A percentile compares a stretch with the other conserved stretches of the same genome.
phyloP scores from a whole-genome alignment of 2,329 filamentous ascomycete species.

The Cercospora citrullina region DNA sequence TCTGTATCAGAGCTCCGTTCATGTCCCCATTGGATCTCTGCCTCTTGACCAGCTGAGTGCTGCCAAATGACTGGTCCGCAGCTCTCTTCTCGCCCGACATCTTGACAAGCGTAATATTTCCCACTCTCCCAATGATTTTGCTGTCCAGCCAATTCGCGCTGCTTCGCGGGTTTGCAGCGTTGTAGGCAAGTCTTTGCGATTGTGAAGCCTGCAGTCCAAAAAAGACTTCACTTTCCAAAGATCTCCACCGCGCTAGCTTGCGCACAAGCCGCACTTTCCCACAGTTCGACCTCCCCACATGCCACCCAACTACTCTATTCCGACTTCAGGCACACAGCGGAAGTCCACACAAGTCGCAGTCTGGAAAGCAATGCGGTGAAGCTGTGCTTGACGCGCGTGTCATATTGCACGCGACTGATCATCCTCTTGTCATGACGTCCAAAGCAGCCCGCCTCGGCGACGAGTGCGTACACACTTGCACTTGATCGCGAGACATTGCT shows the following conservation, averaged over 20 bases:
- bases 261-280: background rate
- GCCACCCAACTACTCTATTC: conserved; percentile 3
- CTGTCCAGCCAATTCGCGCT: background rate
- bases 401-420: conserved; percentile 20
- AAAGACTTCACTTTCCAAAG: conserved; percentile 4
- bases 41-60: conserved; percentile 82
- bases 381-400: conserved; percentile 20
- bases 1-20: conserved; percentile 56
- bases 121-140: too few relatives aligned
- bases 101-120: conserved; percentile 23
- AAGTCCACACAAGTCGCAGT: background rate
- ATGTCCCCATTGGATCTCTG: conserved; percentile 70
- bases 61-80: conserved; percentile 78
- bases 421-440: conserved; percentile 49
- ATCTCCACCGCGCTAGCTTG: background rate
- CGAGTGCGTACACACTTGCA: conserved; percentile 58
- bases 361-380: conserved; percentile 32
- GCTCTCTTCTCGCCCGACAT: conserved; percentile 94
- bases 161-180: background rate
- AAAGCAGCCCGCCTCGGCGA: conserved; percentile 71
- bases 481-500: conserved; percentile 25
- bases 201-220: conserved; percentile 2
- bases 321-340: conserved; percentile 5
- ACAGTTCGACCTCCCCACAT: background rate
- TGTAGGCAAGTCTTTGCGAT: background rate